phyloP scores from a whole-genome alignment of 306 rosid genomes.

The Quercus wislizeni region DNA sequence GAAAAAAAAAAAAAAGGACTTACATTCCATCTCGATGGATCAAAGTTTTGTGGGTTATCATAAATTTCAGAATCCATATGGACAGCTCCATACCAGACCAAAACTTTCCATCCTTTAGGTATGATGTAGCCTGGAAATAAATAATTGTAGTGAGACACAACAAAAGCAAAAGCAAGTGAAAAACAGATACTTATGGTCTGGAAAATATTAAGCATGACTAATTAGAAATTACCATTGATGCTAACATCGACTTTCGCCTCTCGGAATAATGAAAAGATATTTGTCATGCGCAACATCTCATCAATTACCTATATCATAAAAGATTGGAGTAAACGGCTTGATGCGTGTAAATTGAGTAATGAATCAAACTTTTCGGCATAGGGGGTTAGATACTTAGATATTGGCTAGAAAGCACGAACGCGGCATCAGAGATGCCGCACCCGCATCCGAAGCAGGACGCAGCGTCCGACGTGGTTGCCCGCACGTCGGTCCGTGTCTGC shows the following conservation, averaged over 20 bases:
- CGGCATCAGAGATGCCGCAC: no score
- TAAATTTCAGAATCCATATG: constrained; percentile 31
- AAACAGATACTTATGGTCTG: no score
- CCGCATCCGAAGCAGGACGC: no score
- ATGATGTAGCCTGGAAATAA: constrained; percentile 16
- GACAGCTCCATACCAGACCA: constrained; percentile 29
- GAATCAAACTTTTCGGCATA: no score
- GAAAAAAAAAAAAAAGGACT: background rate
- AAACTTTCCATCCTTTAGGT: constrained; percentile 37
- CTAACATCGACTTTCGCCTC: constrained; percentile 34
- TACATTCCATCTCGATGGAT: constrained; percentile 40
- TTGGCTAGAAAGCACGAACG: no score
- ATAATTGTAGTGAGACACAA: background rate
- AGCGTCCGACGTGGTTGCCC: no score
- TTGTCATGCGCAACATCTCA: constrained; percentile 24
- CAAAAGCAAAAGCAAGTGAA: no score
- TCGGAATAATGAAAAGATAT: constrained; percentile 13
- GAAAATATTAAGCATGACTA: background rate
- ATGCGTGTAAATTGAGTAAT: background rate
- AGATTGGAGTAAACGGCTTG: background rate
- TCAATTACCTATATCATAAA: constrained; percentile 23
- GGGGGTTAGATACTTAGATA: no score
- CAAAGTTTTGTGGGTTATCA: constrained; percentile 22
- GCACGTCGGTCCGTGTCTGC: no score
- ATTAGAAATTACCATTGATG: constrained; percentile 14